Base-by-base conservation (phyloP, 768 basidiomycete species). In the Leccinum ochraceum region DNA sequence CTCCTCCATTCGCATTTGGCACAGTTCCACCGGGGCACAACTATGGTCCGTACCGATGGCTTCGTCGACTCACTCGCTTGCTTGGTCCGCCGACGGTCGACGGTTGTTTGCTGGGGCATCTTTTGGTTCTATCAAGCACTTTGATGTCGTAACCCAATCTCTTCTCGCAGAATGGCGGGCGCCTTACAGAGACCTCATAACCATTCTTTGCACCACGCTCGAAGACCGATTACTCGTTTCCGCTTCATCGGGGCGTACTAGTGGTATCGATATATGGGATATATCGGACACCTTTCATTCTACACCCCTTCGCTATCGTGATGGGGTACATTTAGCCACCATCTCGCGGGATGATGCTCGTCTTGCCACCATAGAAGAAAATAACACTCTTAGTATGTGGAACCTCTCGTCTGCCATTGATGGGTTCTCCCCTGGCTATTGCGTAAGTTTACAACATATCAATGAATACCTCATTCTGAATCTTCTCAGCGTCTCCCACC, bases 31-130 rank as follows among this genome's bases (percentile, higher is more conserved):
- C 7, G 60, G 61, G 9, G 51, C 13, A 1, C 56, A 34, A 16
- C 17, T 67, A 26, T 30, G 3, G n/a, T 54, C 60, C 4, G 56
- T 64, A 22, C 39, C 30, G 1, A 39, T 54, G n/a, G 6, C 17
- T 8, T n/a, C 51, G 4, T 3, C 34, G 3, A 57, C 63, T 4
- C 32, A 44, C 42, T 67, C 67, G 4, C 59, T 68, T 5, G 59
- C 60, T 32, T 68, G 67, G 67, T 62, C 67, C 32, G 9, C 1
- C 17, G 66, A 68, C 13, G 54, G 63, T 32, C 66, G 46, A 2
- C 56, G 59, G 24, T 26, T 67, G 13, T 67, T 67, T 7, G 42
- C 60, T 20, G 66, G 65, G 3, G 39, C 62, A 17, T 17, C 24
- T 1, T 10, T 13, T 17, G 65, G 66, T 30, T 62, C 39, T 4